Evolutionary conservation across 2,329 filamentous ascomycete genomes (phyloP).

Genomic region (Colletotrichum tanaceti): DNA sequence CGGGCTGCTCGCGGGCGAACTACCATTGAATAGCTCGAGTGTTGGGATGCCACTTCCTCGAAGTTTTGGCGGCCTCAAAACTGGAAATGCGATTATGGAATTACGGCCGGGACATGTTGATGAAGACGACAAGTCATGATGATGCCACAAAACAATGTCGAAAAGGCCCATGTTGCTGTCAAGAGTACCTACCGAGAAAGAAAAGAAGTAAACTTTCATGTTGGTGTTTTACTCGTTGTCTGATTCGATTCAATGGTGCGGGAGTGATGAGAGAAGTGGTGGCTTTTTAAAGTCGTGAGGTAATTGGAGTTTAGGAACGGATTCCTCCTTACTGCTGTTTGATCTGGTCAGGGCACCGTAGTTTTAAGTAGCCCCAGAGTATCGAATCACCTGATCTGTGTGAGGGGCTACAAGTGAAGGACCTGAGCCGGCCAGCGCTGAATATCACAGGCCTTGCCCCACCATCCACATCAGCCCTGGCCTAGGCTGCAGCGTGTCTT

Average conservation of each 20-base stretch:
- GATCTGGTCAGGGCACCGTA: slow-evolving; percentile 8
- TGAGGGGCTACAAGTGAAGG: slow-evolving; percentile 9
- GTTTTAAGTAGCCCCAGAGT: slow-evolving; percentile 8
- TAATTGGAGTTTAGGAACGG: too few relatives aligned
- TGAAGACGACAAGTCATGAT: neutral
- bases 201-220: neutral
- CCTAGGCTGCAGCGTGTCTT: slow-evolving; percentile 23
- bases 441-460: slow-evolving; percentile 30
- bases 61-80: neutral
- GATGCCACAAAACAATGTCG: neutral
- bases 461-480: slow-evolving; percentile 24
- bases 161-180: neutral
- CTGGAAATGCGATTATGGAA: too few relatives aligned
- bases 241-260: too few relatives aligned
- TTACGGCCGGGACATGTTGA: neutral
- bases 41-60: neutral
- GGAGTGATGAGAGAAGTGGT: neutral
- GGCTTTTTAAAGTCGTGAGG: neutral
- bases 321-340: too few relatives aligned
- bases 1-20: neutral
- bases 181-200: neutral
- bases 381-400: neutral
- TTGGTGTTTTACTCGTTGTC: too few relatives aligned
- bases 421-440: slow-evolving; percentile 5
- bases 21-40: neutral